These are phyloP conservation scores for Plasmodium chabaudi DNA, from an alignment of 169 alveolate genomes.

Conservation along the genomic window DNA sequence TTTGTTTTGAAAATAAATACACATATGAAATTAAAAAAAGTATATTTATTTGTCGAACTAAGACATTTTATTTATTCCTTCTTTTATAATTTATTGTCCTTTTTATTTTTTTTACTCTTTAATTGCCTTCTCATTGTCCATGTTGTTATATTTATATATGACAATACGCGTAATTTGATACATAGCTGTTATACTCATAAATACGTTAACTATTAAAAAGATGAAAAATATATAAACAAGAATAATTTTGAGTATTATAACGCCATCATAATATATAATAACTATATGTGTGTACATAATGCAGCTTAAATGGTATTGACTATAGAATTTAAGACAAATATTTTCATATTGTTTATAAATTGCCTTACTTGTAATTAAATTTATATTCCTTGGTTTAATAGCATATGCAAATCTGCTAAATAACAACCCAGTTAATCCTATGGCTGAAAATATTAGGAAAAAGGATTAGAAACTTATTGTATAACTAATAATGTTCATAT, in stretches of 20 bases:
- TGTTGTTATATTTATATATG: slow-evolving; percentile 25
- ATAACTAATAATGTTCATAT: background rate
- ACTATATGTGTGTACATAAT: background rate
- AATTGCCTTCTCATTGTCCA: background rate
- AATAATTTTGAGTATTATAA: background rate
- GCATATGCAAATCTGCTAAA: slow-evolving; percentile 55
- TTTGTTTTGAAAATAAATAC: too few relatives aligned
- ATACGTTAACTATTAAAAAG: slow-evolving; percentile 45
- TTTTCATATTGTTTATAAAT: too few relatives aligned
- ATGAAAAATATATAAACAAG: background rate
- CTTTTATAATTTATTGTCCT: background rate
- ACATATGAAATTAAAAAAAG: too few relatives aligned
- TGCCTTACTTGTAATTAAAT: slow-evolving; percentile 48
- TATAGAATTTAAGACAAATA: too few relatives aligned
- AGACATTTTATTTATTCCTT: background rate
- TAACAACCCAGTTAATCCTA: slow-evolving; percentile 52
- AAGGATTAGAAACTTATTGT: background rate
- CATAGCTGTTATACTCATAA: slow-evolving; percentile 72
- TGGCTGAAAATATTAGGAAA: slow-evolving; percentile 15
- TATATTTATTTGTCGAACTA: too few relatives aligned
- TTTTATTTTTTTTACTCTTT: slow-evolving; percentile 12
- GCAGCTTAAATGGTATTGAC: background rate
- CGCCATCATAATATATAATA: background rate
- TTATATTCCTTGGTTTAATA: slow-evolving; percentile 53
- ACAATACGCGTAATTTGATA: slow-evolving; percentile 64